Base-by-base conservation (phyloP, 2,329 filamentous ascomycete genomes). In the Cladosporium sp. region DNA sequence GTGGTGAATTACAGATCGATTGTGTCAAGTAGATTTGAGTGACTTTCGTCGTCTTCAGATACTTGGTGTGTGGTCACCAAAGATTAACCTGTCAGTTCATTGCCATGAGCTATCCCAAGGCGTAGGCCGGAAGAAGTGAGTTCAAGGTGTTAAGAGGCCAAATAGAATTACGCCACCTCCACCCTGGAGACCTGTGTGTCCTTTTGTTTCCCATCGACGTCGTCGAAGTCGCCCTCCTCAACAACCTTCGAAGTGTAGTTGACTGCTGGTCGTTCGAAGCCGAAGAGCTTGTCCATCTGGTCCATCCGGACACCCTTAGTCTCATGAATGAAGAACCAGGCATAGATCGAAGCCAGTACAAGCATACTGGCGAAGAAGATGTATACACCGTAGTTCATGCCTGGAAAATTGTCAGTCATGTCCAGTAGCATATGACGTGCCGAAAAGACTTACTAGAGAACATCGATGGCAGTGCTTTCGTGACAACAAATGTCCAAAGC, bases 361-460 rank as follows among this genome's bases (percentile, higher is more conserved):
- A 75, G 64, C 60, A 67, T 69, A 3, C 61, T 68, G 2, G 73
- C 75, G 58, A 76, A 78, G 66, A 78, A 75, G 45, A 76, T 69
- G 57, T 74, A 76, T 0, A 71, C 72, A 2, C 74, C 73, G 60
- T 70, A 76, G n/a, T 49, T 69, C 63, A 76, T 74, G 34, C 56
- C 56, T 58, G 28, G 0, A 38, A 11, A 11, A 9, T 2, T 25
- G 49, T 51, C 19, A 51, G 49, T 38, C 19, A 42, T 8, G 8
- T 25, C 40, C 20, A 9, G 22, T 14, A 43, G 25, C 6, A 45
- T 12, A 5, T 40, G 9, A 1, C 8, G 6, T n/a, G 25, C 12
- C 17, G 11, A 11, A 4, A 17, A 51, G 9, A 51, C 56, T 25
- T 28, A 58, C 67, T 69, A 1, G 69, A 69, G 54, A 73, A 76